phyloP scores from a whole-genome alignment of 2,329 filamentous ascomycete genomes.

The Trichocomaceae sp. region DNA sequence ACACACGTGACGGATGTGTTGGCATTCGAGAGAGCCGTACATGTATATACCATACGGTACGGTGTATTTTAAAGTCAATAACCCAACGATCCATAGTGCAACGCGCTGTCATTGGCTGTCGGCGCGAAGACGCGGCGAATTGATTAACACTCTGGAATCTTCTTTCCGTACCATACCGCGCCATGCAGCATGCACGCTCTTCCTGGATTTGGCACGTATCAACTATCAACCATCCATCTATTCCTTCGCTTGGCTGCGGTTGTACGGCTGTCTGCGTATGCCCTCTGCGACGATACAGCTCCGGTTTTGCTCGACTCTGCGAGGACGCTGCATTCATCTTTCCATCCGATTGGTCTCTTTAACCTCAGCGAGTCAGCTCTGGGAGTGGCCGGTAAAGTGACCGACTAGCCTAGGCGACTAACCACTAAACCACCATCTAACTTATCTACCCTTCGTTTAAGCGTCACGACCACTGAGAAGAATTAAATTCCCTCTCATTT shows the following conservation, averaged over 20 bases:
- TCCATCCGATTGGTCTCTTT: not conserved
- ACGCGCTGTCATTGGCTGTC: not conserved
- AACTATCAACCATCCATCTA: too few relatives aligned
- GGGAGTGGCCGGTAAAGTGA: not conserved
- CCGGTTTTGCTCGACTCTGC: not conserved
- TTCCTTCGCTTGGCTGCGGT: too few relatives aligned
- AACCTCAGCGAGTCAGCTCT: not conserved
- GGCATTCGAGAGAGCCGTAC: not conserved
- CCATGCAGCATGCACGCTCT: not conserved
- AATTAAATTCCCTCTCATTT: not conserved
- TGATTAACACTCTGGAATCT: not conserved
- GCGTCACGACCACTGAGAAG: not conserved
- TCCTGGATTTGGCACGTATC: too few relatives aligned
- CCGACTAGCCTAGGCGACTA: not conserved
- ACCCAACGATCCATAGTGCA: not conserved
- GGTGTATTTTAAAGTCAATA: not conserved
- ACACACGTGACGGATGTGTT: constrained; percentile 9
- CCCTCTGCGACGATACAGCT: constrained; percentile 11
- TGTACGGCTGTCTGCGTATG: constrained; percentile 6
- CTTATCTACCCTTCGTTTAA: too few relatives aligned
- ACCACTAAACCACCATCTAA: not conserved
- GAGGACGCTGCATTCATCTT: not conserved
- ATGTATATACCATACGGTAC: too few relatives aligned
- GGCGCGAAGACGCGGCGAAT: constrained; percentile 1
- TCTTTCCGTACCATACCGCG: not conserved